Conservation (phyloP, 441 rosid genomes). For the Breynia disticha region DNA sequence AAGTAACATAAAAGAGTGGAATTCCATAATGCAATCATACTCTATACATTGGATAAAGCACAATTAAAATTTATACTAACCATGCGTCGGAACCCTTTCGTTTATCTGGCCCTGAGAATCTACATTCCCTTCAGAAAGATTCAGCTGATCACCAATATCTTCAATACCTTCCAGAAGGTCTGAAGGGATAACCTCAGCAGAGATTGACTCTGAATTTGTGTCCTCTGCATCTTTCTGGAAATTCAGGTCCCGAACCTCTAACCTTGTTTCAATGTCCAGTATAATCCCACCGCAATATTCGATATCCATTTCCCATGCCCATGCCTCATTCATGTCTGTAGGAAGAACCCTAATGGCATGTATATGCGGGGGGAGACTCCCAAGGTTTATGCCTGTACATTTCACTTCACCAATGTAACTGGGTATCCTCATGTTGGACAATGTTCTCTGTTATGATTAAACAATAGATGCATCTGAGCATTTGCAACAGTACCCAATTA, state of each 20-base stretch:
- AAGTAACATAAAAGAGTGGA: too few species aligned
- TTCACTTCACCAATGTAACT: constrained; percentile 79
- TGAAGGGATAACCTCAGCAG: constrained; percentile 41
- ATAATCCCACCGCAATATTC: constrained; percentile 80
- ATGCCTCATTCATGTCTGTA: constrained; percentile 66
- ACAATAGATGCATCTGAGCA: constrained; percentile 5
- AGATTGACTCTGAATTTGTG: constrained; percentile 34
- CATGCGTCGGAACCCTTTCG: constrained; percentile 37
- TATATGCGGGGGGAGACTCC: constrained; percentile 80
- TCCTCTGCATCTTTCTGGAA: constrained; percentile 52
- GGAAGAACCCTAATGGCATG: constrained; percentile 74
- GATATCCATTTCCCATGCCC: constrained; percentile 86
- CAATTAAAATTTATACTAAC: constrained; percentile 29
- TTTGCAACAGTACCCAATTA: too few species aligned
- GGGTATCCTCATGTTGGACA: constrained; percentile 81
- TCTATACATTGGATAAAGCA: background rate
- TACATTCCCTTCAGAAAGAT: constrained; percentile 37
- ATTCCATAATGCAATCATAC: background rate
- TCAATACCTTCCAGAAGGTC: constrained; percentile 66
- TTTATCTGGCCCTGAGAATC: constrained; percentile 31
- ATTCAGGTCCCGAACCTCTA: constrained; percentile 62
- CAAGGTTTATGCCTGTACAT: constrained; percentile 55
- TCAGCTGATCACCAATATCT: constrained; percentile 48
- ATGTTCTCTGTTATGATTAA: constrained; percentile 50
- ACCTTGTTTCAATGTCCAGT: constrained; percentile 67